Evolutionary conservation across 257 asterid species (phyloP).

Genomic region (Lycium barbarum): DNA sequence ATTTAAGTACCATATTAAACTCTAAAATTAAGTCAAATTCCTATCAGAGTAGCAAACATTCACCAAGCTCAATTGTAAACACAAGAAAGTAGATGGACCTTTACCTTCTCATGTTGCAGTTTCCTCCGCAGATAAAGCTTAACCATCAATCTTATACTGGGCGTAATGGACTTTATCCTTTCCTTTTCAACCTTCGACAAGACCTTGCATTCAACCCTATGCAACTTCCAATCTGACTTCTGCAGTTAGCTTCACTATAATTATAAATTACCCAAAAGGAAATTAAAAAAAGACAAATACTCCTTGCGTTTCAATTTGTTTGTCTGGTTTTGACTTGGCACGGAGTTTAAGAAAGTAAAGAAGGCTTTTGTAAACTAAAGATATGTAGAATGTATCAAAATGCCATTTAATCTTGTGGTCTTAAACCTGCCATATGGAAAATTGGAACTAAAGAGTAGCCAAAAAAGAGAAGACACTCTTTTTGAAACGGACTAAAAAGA

Average conservation of each 20-base stretch:
- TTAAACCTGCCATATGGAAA: no score
- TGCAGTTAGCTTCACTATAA: slow-evolving; percentile 39
- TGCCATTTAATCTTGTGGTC: no score
- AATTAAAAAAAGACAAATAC: not conserved
- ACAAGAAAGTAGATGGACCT: slow-evolving; percentile 15
- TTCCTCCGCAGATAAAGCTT: slow-evolving; percentile 47
- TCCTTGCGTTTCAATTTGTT: no score
- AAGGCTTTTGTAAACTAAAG: no score
- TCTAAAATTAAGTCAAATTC: not conserved
- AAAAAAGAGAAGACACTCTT: no score
- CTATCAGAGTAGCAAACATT: not conserved
- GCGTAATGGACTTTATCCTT: slow-evolving; percentile 60
- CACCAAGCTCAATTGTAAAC: not conserved
- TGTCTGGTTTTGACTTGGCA: no score
- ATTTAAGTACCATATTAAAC: not conserved
- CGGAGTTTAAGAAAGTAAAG: no score
- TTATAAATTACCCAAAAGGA: not conserved
- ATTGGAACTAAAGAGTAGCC: no score
- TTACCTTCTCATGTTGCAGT: slow-evolving; percentile 59
- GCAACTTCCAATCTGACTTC: slow-evolving; percentile 81
- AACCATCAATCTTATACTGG: slow-evolving; percentile 82
- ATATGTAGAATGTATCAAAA: no score
- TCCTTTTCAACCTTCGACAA: slow-evolving; percentile 66
- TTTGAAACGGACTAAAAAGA: no score
- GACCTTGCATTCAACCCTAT: slow-evolving; percentile 63